A percentile compares a stretch with the other conserved stretches of the same genome.
Evolutionary conservation across 2,329 filamentous ascomycete genomes (phyloP).

Genomic region (Trichoderma cornu-damae): DNA sequence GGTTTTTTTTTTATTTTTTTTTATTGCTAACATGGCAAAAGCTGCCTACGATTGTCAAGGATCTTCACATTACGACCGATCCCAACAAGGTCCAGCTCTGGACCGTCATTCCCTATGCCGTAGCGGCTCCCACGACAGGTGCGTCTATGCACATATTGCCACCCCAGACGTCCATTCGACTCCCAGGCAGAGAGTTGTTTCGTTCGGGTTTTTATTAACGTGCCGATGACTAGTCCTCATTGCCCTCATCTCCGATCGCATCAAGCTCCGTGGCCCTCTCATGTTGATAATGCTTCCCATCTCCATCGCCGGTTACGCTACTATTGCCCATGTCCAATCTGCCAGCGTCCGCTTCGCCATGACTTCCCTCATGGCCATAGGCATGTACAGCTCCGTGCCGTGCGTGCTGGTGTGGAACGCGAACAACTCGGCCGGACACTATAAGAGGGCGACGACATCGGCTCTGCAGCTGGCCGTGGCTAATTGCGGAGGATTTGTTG

Average conservation of each 20-base stretch:
- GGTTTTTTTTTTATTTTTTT: background rate
- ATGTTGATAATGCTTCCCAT: slow-evolving; percentile 60
- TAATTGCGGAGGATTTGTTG: slow-evolving; percentile 63
- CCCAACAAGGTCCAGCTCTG: slow-evolving; percentile 56
- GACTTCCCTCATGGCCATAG: slow-evolving; percentile 63
- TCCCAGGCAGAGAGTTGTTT: too few relatives aligned
- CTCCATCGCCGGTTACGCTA: slow-evolving; percentile 60
- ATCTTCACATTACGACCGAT: slow-evolving; percentile 48
- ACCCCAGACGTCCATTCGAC: background rate
- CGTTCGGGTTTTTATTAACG: too few relatives aligned
- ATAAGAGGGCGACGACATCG: slow-evolving; percentile 63
- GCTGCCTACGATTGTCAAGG: slow-evolving; percentile 60
- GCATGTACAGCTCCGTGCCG: slow-evolving; percentile 59
- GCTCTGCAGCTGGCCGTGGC: slow-evolving; percentile 62
- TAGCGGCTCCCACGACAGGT: slow-evolving; percentile 53
- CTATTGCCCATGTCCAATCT: slow-evolving; percentile 52
- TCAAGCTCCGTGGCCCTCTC: slow-evolving; percentile 53
- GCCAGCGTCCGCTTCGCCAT: slow-evolving; percentile 56
- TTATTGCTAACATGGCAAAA: slow-evolving; percentile 24
- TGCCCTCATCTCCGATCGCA: slow-evolving; percentile 55
- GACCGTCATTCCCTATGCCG: slow-evolving; percentile 60
- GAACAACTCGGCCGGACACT: slow-evolving; percentile 64
- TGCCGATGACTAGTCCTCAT: slow-evolving; percentile 37
- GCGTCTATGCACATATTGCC: slow-evolving; percentile 21
- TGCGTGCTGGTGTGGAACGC: slow-evolving; percentile 61